Percentiles rank a stretch among this genome's conserved stretches.
Conservation (phyloP, 2,329 filamentous ascomycete genomes). For the Xylariomycetidae sp. region DNA sequence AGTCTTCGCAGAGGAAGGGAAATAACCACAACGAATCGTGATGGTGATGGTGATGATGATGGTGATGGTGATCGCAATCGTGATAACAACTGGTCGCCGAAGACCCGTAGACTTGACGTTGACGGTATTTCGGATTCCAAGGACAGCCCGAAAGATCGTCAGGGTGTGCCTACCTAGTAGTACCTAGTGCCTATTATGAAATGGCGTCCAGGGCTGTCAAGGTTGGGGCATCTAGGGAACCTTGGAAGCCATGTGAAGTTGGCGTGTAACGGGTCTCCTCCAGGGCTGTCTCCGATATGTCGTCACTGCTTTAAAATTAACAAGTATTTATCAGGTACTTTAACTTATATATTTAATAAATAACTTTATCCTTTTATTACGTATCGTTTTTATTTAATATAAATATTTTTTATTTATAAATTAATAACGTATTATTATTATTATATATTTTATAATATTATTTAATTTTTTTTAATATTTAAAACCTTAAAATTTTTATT, state of each 20-base stretch:
- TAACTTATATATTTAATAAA: not conserved
- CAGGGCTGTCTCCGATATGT: too few species aligned
- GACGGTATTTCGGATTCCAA: too few species aligned
- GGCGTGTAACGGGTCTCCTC: slow-evolving; percentile 4
- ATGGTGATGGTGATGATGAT: too few species aligned
- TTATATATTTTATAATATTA: too few species aligned
- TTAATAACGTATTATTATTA: too few species aligned
- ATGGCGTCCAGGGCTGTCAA: not conserved
- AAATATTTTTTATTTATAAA: too few species aligned
- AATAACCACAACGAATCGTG: too few species aligned
- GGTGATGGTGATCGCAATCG: not conserved
- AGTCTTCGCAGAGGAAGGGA: too few species aligned
- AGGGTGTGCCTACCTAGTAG: too few species aligned
- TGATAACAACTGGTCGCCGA: not conserved
- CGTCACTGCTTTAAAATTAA: slow-evolving; percentile 3
- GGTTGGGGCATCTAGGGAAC: not conserved
- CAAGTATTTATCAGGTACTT: not conserved
- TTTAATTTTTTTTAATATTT: too few species aligned
- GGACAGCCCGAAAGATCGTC: not conserved
- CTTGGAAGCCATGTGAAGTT: not conserved
- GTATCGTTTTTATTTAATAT: not conserved
- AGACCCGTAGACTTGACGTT: not conserved
- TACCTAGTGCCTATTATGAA: too few species aligned
- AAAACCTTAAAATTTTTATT: too few species aligned
- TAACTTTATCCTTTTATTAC: not conserved